Evolutionary conservation across 805 yeast species (phyloP).

Genomic region (Hanseniaspora occidentalis): DNA sequence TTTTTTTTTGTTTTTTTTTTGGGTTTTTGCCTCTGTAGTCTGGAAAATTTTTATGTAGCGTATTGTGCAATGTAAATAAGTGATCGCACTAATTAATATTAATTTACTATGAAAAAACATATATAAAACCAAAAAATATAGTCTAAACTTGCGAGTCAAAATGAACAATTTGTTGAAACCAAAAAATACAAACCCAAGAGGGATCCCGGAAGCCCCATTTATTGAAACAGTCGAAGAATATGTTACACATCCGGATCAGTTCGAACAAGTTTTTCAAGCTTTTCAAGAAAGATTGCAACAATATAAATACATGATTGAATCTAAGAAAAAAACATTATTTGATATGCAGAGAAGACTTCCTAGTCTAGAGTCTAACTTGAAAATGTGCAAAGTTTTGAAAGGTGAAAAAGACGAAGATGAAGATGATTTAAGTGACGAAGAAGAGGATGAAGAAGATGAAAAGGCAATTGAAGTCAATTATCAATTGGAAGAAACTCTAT

Average conservation of each 20-base stretch:
- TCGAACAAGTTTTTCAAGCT: conserved; percentile 52
- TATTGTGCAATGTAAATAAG: neutral
- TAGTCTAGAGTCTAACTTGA: conserved; percentile 80
- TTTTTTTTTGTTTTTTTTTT: conserved; percentile 2
- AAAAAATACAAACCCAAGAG: conserved; percentile 69
- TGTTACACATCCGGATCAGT: conserved; percentile 57
- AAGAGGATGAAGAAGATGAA: conserved; percentile 22
- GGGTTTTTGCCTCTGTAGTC: conserved; percentile 1
- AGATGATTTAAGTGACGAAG: conserved; percentile 23
- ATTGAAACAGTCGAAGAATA: conserved; percentile 70
- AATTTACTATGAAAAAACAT: neutral
- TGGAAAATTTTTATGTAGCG: neutral
- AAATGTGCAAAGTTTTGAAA: conserved; percentile 51
- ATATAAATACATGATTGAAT: conserved; percentile 72
- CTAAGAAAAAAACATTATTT: conserved; percentile 17
- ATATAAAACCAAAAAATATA: neutral
- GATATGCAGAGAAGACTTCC: conserved; percentile 53
- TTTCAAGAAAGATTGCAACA: conserved; percentile 84
- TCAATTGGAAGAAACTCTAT: conserved; percentile 87
- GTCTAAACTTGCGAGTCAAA: neutral
- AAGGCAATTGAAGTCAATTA: conserved; percentile 60
- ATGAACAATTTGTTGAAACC: conserved; percentile 16
- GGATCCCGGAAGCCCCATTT: conserved; percentile 95
- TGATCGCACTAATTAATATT: no score
- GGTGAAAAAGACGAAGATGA: conserved; percentile 29